phyloP scores from a whole-genome alignment of 164 flowering plant species.

The Amborella trichopoda region DNA sequence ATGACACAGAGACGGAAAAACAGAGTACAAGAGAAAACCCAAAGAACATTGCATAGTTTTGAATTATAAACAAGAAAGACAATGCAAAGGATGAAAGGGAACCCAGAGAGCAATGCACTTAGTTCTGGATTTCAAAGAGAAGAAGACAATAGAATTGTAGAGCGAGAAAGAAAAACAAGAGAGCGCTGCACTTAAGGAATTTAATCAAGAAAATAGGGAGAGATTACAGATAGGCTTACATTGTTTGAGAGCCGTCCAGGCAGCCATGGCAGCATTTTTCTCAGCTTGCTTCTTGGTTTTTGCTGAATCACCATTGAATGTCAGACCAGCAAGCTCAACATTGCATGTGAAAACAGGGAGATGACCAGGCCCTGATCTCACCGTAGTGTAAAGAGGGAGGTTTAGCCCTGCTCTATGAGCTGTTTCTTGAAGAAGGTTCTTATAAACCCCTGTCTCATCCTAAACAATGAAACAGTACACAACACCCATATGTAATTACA shows the following conservation, averaged over 20 bases:
- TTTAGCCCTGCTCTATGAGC: slow-evolving; percentile 56
- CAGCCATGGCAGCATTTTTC: slow-evolving; percentile 83
- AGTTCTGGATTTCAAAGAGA: too few species aligned
- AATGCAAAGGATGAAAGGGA: too few species aligned
- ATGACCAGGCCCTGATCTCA: slow-evolving; percentile 69
- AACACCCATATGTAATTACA: too few species aligned
- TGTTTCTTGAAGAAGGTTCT: slow-evolving; percentile 38
- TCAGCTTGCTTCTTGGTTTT: slow-evolving; percentile 89
- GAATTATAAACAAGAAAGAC: too few species aligned
- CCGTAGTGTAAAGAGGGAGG: slow-evolving; percentile 59
- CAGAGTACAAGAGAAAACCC: too few species aligned
- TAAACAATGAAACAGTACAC: slow-evolving; percentile 6
- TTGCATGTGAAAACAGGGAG: slow-evolving; percentile 50
- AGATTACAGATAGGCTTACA: slow-evolving; percentile 24
- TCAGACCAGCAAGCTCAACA: slow-evolving; percentile 61
- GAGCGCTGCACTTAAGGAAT: neutral
- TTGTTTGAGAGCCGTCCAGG: slow-evolving; percentile 65
- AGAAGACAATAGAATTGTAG: too few species aligned
- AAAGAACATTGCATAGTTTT: too few species aligned
- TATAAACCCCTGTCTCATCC: slow-evolving; percentile 81
- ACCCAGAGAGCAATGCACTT: too few species aligned
- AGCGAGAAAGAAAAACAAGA: neutral
- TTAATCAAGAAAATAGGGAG: neutral
- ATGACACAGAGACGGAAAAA: too few species aligned
- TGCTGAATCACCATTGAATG: slow-evolving; percentile 60